A percentile compares a stretch with the other conserved stretches of the same genome.
phyloP scores from a whole-genome alignment of 2,329 filamentous ascomycete species.

The Stromatinia cepivora region DNA sequence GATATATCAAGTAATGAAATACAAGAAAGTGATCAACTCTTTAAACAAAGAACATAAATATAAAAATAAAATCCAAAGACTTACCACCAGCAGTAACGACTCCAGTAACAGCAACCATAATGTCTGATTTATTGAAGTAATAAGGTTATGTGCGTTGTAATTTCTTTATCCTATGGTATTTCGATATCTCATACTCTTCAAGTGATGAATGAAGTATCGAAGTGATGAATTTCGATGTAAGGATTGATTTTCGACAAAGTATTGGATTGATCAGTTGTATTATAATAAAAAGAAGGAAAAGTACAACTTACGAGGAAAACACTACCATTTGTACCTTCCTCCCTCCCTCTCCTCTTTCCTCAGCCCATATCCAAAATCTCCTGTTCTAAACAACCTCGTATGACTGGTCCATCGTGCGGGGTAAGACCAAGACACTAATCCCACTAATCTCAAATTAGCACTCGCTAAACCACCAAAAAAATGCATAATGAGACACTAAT shows the following conservation, averaged over 20 bases:
- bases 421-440: not conserved
- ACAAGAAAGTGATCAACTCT: not conserved
- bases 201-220: not conserved
- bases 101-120: slow-evolving; percentile 23
- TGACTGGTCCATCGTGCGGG: slow-evolving; percentile 12
- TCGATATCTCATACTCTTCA: not conserved
- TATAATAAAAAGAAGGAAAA: not conserved
- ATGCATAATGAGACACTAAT: not conserved
- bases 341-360: not conserved
- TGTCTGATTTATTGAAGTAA: not conserved
- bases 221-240: not conserved
- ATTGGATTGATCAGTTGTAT: not conserved
- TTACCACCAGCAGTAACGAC: slow-evolving; percentile 22
- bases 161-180: not conserved
- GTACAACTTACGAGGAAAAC: not conserved
- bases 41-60: too few relatives aligned
- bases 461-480: not conserved
- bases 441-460: too few relatives aligned
- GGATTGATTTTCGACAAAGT: not conserved
- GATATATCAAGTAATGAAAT: not conserved
- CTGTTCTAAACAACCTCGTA: not conserved
- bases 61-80: not conserved
- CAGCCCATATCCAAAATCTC: not conserved
- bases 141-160: too few relatives aligned
- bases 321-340: not conserved